These are phyloP conservation scores for Ophiostoma quercus DNA, from an alignment of 2,329 filamentous ascomycete species.

Conservation along the genomic window DNA sequence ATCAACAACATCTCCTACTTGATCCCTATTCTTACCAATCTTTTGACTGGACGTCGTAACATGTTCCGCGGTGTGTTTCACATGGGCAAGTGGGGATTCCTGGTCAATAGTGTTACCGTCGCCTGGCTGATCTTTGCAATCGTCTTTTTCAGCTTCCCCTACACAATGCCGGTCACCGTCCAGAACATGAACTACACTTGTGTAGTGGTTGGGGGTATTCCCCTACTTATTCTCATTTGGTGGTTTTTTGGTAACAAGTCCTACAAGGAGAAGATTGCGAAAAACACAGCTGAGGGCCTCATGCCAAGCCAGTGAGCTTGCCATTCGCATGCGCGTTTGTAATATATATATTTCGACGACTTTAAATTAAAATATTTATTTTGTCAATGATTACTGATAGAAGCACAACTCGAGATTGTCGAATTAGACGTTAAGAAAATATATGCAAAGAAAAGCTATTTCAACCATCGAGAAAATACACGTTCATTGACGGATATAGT, in stretches of 20 bases:
- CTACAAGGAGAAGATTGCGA: conserved; percentile 8
- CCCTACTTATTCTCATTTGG: not conserved
- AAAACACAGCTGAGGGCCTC: not conserved
- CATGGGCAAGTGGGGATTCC: conserved; percentile 7
- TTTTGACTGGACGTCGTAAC: conserved; percentile 10
- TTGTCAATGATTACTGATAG: no score
- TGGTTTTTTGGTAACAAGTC: conserved; percentile 3
- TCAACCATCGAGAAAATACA: no score
- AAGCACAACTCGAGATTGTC: no score
- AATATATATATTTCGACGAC: no score
- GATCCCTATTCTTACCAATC: not conserved
- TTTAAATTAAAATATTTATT: no score
- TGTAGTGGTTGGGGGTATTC: conserved; percentile 2
- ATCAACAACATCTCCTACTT: conserved; percentile 11
- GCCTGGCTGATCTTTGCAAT: not conserved
- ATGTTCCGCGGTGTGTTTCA: conserved; percentile 12
- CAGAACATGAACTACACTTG: conserved; percentile 15
- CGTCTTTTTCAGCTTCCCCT: conserved; percentile 12
- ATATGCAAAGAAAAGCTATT: no score
- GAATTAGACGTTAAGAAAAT: no score
- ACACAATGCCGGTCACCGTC: conserved; percentile 2
- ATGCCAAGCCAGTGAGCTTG: not conserved
- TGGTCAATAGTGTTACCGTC: not conserved
- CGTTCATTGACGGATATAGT: no score
- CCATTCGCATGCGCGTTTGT: not conserved